Evolutionary conservation across 164 flowering plant genomes (phyloP), one percentile per base, ranked within the genome.

Genomic region (Umbellularia californica): DNA sequence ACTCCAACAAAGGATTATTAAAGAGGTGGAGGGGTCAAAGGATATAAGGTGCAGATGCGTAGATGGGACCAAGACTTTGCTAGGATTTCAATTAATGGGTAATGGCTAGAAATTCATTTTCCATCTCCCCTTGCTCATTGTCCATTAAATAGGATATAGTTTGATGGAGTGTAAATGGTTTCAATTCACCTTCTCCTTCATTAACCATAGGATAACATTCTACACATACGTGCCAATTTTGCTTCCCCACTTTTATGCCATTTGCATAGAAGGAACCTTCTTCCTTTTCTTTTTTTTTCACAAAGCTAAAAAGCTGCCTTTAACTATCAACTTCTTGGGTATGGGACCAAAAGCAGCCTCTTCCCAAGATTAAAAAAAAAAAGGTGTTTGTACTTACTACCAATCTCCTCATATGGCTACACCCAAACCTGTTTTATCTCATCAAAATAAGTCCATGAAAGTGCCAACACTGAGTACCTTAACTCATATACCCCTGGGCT

Each of bases 401-500:
- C 12, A 64, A 64, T 9, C 67, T 64, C 27, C 67, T 23, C n/a
- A 5, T 64, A 64, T 64, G 67, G 67, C n/a, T 64, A 22, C 30
- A 64, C 13, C 28, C 19, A 22, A 64, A n/a, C 30, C 30, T 22
- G n/a, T n/a, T n/a, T 7, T 19, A 35, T 28, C 65, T 12, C 25
- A 35, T 27, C 28, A 47, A 55, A 55, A 55, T 55, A n/a, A 19
- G 23, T 63, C 65, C 74, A 72, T 3, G 65, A 4, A 62, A 72
- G 74, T 72, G 62, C 74, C 64, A 72, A 41, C 64, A 60, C 35
- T 63, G 68, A 25, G 68, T 72, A 62, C 74, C 60, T 28, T 60
- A n/a, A 58, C 51, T 23, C 41, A 25, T 17, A 20, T 14, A 70
- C 22, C 17, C 23, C 60, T 35, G 14, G 14, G n/a, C 28, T 30